Base-by-base conservation (phyloP, 2,329 filamentous ascomycete species). In the Sordariomycetes sp. region DNA sequence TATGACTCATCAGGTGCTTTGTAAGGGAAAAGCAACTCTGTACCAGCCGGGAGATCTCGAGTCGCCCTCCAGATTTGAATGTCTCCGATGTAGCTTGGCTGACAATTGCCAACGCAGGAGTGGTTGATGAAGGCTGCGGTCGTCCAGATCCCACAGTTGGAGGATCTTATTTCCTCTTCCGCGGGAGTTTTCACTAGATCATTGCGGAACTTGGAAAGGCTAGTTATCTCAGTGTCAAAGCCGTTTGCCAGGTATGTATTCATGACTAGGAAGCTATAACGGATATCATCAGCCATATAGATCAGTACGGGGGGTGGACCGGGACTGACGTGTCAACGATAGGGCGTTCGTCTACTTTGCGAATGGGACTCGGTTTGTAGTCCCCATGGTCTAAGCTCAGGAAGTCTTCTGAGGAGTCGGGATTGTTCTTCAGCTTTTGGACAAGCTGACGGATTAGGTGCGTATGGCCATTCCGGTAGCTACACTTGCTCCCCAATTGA, bases 121-220 rank as follows among this genome's bases (percentile, higher is more conserved):
- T 76, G 71, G 37, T 77, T 76, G 41, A 72, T 61, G 35, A 57
- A 54, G 0, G 70, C 68, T 4, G 67, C 64, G 2, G 54, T 38
- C 3, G 52, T 37, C 68, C 70, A 77, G 10, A 74, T 36, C 1
- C 70, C n/a, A n/a, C n/a, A n/a, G n/a, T n/a, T n/a, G n/a, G n/a
- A n/a, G n/a, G n/a, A n/a, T n/a, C n/a, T n/a, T n/a, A n/a, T n/a
- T n/a, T n/a, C n/a, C n/a, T n/a, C n/a, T n/a, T n/a, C n/a, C n/a
- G n/a, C n/a, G n/a, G n/a, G n/a, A n/a, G n/a, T n/a, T n/a, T n/a
- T n/a, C n/a, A n/a, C 70, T 21, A 40, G 52, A 10, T 52, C 58
- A 24, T 40, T 36, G 29, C 44, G 43, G 3, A 18, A 20, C 4
- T 34, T 17, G 14, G 30, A 26, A 21, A 19, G 46, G 33, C 38